A percentile compares a stretch with the other conserved stretches of the same genome.
Conservation (phyloP, 768 basidiomycete genomes). For the Dacryopinax spathularia region DNA sequence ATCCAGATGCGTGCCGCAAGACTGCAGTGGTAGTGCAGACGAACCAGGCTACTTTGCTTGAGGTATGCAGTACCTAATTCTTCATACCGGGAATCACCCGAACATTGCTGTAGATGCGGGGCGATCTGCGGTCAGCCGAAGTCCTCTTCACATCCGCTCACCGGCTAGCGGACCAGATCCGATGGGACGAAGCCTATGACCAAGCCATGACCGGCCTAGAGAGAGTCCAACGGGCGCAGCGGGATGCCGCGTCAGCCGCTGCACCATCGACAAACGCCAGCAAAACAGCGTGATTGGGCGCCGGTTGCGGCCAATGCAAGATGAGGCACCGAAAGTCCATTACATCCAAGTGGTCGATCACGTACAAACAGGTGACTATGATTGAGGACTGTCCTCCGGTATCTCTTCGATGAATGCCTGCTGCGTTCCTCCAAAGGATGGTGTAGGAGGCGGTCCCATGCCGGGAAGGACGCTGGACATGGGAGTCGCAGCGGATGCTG, state of each 20-base stretch:
- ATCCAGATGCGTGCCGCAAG: not conserved
- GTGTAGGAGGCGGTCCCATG: slow-evolving; percentile 1
- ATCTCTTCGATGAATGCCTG: slow-evolving; percentile 11
- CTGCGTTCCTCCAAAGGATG: not conserved
- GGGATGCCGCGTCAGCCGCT: not conserved
- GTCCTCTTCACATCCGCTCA: not conserved
- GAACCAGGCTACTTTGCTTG: not conserved
- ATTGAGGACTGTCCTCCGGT: slow-evolving; percentile 8
- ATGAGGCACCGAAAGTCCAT: not conserved
- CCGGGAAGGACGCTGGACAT: slow-evolving; percentile 3
- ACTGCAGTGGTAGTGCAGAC: not conserved
- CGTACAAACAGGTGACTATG: not conserved
- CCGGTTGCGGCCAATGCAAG: no score
- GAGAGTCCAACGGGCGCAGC: not conserved
- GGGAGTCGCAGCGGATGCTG: slow-evolving; percentile 5
- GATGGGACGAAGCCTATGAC: not conserved
- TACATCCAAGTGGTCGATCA: not conserved
- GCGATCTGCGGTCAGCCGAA: not conserved
- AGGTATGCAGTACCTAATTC: not conserved
- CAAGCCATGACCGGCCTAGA: not conserved
- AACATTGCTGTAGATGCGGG: not conserved
- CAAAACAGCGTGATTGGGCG: no score
- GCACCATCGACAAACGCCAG: not conserved
- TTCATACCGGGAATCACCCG: no score
- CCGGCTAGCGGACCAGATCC: not conserved